Evolutionary conservation across 345 rosid species (phyloP).

Genomic region (Salix purpurea): DNA sequence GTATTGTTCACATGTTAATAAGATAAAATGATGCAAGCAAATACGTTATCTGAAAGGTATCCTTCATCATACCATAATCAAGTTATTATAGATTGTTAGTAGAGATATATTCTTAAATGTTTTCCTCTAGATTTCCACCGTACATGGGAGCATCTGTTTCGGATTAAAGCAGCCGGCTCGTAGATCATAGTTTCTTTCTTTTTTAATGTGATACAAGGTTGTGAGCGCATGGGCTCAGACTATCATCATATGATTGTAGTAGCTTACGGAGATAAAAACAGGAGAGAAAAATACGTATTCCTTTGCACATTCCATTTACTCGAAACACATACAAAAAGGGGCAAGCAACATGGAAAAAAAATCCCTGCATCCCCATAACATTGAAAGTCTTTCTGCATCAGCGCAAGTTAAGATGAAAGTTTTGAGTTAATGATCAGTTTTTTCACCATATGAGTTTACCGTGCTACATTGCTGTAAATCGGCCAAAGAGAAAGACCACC

Average conservation of each 20-base stretch:
- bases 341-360: neutral
- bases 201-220: neutral
- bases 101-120: no score
- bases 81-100: no score
- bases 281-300: neutral
- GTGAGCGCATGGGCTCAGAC: neutral
- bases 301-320: neutral
- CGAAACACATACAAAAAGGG: neutral
- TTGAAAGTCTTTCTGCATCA: neutral
- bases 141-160: neutral
- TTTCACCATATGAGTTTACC: slow-evolving; percentile 6
- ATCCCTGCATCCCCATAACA: neutral
- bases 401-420: neutral
- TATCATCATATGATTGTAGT: neutral
- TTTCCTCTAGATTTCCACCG: no score
- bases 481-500: slow-evolving; percentile 58
- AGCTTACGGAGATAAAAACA: neutral
- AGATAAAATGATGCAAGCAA: no score
- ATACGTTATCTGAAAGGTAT: no score
- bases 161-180: no score
- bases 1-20: no score
- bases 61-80: no score
- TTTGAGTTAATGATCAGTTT: slow-evolving; percentile 10
- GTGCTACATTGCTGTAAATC: slow-evolving; percentile 50
- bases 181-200: neutral